Conservation (phyloP, 2,329 filamentous ascomycete species). For the Stemphylium vesicarium region DNA sequence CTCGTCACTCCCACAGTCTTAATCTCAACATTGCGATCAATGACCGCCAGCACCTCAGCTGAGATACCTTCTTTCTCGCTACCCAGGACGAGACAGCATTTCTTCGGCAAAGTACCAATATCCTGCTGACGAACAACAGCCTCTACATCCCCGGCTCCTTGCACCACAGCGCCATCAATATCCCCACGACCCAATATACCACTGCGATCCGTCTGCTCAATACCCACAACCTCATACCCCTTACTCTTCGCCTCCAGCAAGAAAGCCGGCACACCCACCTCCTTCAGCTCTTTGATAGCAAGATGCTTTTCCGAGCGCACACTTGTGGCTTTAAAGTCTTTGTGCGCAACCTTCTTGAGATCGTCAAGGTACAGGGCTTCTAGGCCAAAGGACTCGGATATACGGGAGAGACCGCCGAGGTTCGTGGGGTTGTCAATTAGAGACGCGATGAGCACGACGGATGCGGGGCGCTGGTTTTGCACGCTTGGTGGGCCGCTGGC, state of each 20-base stretch:
- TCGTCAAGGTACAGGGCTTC: conserved; percentile 54
- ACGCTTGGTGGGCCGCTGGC: conserved; percentile 22
- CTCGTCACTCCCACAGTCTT: conserved; percentile 59
- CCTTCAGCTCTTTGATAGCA: conserved; percentile 51
- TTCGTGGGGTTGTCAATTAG: conserved; percentile 59
- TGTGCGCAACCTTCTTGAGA: conserved; percentile 49
- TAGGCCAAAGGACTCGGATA: conserved; percentile 60
- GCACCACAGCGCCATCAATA: neutral
- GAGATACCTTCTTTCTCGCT: conserved; percentile 61
- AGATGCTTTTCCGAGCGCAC: conserved; percentile 59
- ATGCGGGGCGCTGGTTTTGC: conserved; percentile 32
- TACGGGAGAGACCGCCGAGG: conserved; percentile 58
- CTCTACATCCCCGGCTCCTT: neutral
- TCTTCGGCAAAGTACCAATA: conserved; percentile 44
- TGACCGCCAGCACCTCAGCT: conserved; percentile 54
- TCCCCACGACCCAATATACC: conserved; percentile 50
- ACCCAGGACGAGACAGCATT: conserved; percentile 56
- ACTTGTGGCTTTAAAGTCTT: conserved; percentile 58
- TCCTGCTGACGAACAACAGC: conserved; percentile 1
- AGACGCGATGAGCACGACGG: conserved; percentile 58
- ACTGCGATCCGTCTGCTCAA: conserved; percentile 61
- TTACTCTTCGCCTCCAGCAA: conserved; percentile 52
- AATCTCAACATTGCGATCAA: conserved; percentile 61
- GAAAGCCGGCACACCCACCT: conserved; percentile 44
- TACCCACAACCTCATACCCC: conserved; percentile 59